Evolutionary conservation across 768 basidiomycete species (phyloP).

Genomic region (Auricularia heimuer): DNA sequence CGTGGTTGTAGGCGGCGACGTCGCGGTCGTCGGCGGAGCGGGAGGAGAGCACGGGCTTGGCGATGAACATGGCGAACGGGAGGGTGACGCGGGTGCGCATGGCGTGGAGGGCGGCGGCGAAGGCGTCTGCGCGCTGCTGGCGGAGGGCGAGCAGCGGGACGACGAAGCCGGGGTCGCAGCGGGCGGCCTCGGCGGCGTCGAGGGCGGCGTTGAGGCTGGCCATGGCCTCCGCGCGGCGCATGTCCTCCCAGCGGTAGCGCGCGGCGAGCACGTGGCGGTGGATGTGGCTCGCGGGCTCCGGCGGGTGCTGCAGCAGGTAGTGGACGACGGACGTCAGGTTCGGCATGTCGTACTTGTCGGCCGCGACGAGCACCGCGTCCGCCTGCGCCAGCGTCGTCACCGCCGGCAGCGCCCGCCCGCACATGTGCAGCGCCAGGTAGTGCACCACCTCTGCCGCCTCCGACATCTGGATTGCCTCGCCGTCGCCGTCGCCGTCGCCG

Average conservation of each 20-base stretch:
- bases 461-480: background rate
- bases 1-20: constrained; percentile 1
- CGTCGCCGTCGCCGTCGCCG: background rate
- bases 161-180: background rate
- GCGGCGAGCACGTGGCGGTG: background rate
- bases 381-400: background rate
- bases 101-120: background rate
- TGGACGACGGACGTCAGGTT: background rate
- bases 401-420: background rate
- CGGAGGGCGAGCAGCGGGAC: background rate
- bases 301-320: constrained; percentile 1
- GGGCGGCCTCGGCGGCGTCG: background rate
- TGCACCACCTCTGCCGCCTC: background rate
- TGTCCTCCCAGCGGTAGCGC: background rate
- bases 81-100: constrained; percentile 1
- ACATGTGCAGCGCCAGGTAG: background rate
- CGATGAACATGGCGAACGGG: background rate
- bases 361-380: background rate
- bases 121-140: background rate
- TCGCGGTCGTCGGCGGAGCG: constrained; percentile 1
- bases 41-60: background rate
- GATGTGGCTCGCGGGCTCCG: background rate
- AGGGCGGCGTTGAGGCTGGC: background rate
- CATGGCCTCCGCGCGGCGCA: background rate
- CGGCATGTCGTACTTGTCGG: constrained; percentile 1